Base-by-base conservation (phyloP, 805 yeast genomes). In the Cyberlindnera lachancei region DNA sequence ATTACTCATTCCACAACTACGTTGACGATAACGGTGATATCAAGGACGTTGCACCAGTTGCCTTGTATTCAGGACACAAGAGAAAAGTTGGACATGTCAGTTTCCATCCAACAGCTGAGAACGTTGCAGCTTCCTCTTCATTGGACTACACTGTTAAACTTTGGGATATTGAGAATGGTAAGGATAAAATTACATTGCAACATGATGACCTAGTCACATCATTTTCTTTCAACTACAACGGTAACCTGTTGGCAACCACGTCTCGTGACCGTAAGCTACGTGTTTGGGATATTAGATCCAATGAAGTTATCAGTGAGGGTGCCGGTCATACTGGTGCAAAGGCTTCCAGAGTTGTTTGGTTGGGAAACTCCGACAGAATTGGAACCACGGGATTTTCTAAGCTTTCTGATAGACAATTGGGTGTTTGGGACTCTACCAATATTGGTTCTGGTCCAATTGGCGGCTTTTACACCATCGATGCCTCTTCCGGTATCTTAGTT, bases 331-430 rank as follows among this genome's bases (percentile, higher is more conserved):
- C 81, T 3, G 97, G 97, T 39, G 96, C 96, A 22, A 92, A 92
- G 57, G 78, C 84, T 21, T 72, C 88, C 15, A 75, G 97, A 56
- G 81, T 85, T 24, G 75, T 73, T 12, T 92, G 98, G 97, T 62
- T 90, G 39, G 96, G 97, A 22, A 75, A 84, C 49, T 63, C 80
- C 28, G 81, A 88, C 51, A 72, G 96, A 46, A 62, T 92, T 23
- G 81, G 79, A 31, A 90, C 98, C 24, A 88, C 98, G 7, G 99
- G 99, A 2, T 92, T 92, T 56, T 85, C 95, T 18, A 75, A 82
- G 50, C 68, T 84, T 45, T 83, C 95, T 28, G 97, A 92, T 53
- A 85, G 99, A 55, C 97, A 92, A 61, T 66, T 90, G 38, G 98
- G 92, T 48, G 66, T 92, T 36, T 92, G 98, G 98, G 87, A 92